These are phyloP conservation scores for Amanita polypyramis DNA, from an alignment of 768 basidiomycete species.

Conservation along the genomic window DNA sequence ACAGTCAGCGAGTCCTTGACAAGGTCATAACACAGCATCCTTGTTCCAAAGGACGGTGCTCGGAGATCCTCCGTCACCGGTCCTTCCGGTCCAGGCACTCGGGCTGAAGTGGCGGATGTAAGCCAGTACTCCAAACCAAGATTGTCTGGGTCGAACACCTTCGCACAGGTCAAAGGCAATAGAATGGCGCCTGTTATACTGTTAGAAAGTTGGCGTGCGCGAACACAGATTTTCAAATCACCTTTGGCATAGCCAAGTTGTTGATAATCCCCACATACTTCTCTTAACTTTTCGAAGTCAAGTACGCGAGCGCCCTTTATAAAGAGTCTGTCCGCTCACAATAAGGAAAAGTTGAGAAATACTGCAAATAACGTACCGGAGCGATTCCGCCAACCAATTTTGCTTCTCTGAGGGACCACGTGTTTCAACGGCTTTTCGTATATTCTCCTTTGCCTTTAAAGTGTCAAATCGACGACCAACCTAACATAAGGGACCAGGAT, in stretches of 20 bases:
- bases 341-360: constrained; percentile 5
- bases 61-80: constrained; percentile 37
- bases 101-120: constrained; percentile 22
- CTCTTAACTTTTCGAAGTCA: constrained; percentile 73
- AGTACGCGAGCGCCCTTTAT: constrained; percentile 80
- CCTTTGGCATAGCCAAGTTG: constrained; percentile 78
- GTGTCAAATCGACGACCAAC: constrained; percentile 4
- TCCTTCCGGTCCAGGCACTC: constrained; percentile 39
- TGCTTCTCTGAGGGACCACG: constrained; percentile 63
- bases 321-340: constrained; percentile 51
- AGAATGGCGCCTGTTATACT: constrained; percentile 60
- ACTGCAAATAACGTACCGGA: constrained; percentile 45
- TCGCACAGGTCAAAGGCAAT: constrained; percentile 77
- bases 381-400: constrained; percentile 75
- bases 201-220: not conserved
- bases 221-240: constrained; percentile 15
- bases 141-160: constrained; percentile 65
- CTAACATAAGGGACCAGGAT: constrained; percentile 6
- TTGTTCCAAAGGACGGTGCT: constrained; percentile 10
- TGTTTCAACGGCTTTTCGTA: constrained; percentile 82
- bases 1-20: constrained; percentile 72
- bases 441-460: constrained; percentile 79
- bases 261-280: constrained; percentile 85
- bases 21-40: constrained; percentile 71
- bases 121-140: constrained; percentile 71